Conservation (phyloP, 345 rosid genomes). For the Aethionema arabicum region DNA sequence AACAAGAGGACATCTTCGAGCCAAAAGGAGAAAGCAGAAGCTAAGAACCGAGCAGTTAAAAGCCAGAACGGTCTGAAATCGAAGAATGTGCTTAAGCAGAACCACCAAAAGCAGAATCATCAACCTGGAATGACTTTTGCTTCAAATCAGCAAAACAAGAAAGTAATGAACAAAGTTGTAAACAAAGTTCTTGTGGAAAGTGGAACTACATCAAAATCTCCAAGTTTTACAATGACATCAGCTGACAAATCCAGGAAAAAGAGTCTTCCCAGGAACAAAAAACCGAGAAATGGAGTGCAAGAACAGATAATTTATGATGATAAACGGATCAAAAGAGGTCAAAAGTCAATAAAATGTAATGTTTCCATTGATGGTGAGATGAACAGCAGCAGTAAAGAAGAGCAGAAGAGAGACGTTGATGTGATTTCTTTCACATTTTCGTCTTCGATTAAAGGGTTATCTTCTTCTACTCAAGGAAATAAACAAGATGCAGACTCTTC, state of each 20-base stretch:
- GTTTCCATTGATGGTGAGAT: conserved; percentile 39
- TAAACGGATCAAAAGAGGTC: conserved; percentile 42
- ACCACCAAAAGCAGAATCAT: conserved; percentile 79
- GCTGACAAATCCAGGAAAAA: conserved; percentile 49
- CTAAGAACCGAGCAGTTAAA: conserved; percentile 53
- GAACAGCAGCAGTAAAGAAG: conserved; percentile 37
- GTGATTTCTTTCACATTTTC: conserved; percentile 90
- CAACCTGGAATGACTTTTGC: conserved; percentile 37
- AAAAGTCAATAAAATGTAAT: conserved; percentile 50
- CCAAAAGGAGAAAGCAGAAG: conserved; percentile 53
- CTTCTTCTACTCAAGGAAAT: conserved; percentile 35
- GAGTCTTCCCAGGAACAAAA: conserved; percentile 48
- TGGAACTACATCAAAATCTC: conserved; percentile 44
- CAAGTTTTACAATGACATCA: conserved; percentile 23
- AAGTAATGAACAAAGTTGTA: conserved; percentile 41
- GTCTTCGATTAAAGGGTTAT: conserved; percentile 57
- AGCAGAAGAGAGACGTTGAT: conserved; percentile 55
- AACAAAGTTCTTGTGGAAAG: conserved; percentile 46
- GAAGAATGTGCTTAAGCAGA: conserved; percentile 71
- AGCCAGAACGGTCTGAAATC: conserved; percentile 57
- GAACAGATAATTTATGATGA: conserved; percentile 38
- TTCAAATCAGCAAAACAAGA: conserved; percentile 45
- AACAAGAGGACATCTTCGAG: conserved; percentile 30
- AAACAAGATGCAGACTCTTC: conserved; percentile 49
- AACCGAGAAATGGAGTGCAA: conserved; percentile 39